phyloP scores from a whole-genome alignment of 768 basidiomycete species.

The Pulveroboletus sp. region DNA sequence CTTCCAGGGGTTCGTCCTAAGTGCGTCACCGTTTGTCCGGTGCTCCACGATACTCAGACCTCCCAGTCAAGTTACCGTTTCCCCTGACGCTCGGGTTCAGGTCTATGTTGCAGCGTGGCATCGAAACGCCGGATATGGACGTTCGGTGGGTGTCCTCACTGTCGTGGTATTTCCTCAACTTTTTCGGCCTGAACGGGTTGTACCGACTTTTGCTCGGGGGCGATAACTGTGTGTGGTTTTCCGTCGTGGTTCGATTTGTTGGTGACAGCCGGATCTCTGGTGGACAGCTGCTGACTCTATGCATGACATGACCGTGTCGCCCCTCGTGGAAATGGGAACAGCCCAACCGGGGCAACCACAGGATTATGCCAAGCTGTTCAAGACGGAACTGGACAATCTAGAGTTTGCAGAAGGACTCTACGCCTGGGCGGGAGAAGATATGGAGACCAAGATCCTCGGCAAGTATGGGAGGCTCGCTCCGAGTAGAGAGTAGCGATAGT shows the following conservation, averaged over 20 bases:
- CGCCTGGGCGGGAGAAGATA: slow-evolving; percentile 73
- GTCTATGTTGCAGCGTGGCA: slow-evolving; percentile 93
- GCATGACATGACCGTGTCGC: slow-evolving; percentile 64
- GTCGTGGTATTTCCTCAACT: slow-evolving; percentile 99
- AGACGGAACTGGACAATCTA: slow-evolving; percentile 87
- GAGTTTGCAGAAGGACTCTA: slow-evolving; percentile 87
- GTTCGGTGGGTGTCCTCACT: slow-evolving; percentile 98
- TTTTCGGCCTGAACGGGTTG: slow-evolving; percentile 94
- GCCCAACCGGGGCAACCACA: slow-evolving; percentile 56
- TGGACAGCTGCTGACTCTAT: slow-evolving; percentile 71
- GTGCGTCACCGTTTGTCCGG: slow-evolving; percentile 47
- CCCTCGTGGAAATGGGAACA: slow-evolving; percentile 54
- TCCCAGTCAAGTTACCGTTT: slow-evolving; percentile 89
- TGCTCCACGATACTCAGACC: background rate
- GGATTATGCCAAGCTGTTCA: slow-evolving; percentile 87
- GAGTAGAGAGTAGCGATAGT: slow-evolving; percentile 18
- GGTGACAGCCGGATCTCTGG: slow-evolving; percentile 11
- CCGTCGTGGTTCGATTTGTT: slow-evolving; percentile 9
- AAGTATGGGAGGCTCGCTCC: slow-evolving; percentile 64
- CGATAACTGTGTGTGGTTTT: slow-evolving; percentile 67
- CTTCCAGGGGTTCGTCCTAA: slow-evolving; percentile 97
- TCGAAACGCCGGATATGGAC: slow-evolving; percentile 94
- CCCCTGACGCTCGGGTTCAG: slow-evolving; percentile 96
- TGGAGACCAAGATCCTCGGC: slow-evolving; percentile 72
- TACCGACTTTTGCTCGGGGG: slow-evolving; percentile 90